phyloP scores from a whole-genome alignment of 805 yeast genomes.

The Hanseniaspora taiwanica region DNA sequence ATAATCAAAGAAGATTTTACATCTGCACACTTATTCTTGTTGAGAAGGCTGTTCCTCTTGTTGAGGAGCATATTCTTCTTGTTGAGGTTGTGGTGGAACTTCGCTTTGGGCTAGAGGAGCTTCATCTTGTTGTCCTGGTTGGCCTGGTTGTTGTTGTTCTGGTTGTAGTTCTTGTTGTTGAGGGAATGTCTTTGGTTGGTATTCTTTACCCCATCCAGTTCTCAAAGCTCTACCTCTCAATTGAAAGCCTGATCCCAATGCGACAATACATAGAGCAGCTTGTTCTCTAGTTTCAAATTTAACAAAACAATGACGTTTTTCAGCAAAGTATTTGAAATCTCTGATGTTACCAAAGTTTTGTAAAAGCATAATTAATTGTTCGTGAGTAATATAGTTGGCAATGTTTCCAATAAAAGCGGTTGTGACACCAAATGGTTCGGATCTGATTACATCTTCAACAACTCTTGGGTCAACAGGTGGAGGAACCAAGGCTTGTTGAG shows the following conservation, averaged over 20 bases:
- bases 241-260: slow-evolving; percentile 49
- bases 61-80: slow-evolving; percentile 4
- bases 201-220: slow-evolving; percentile 80
- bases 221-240: slow-evolving; percentile 68
- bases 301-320: slow-evolving; percentile 78
- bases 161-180: slow-evolving; percentile 8
- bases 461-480: slow-evolving; percentile 36
- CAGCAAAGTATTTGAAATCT: slow-evolving; percentile 68
- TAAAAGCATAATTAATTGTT: slow-evolving; percentile 57
- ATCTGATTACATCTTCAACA: slow-evolving; percentile 59
- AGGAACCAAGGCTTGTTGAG: slow-evolving; percentile 18
- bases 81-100: slow-evolving; percentile 5
- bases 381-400: slow-evolving; percentile 62
- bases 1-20: too few species aligned
- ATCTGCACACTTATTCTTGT: neutral
- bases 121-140: slow-evolving; percentile 1
- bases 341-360: slow-evolving; percentile 75
- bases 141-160: slow-evolving; percentile 4
- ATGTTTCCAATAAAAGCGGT: slow-evolving; percentile 82
- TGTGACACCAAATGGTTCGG: slow-evolving; percentile 55
- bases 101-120: slow-evolving; percentile 9
- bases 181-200: slow-evolving; percentile 22
- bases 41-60: slow-evolving; percentile 1
- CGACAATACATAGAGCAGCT: slow-evolving; percentile 80
- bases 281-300: slow-evolving; percentile 77